Evolutionary conservation across 2,329 filamentous ascomycete genomes (phyloP).

Genomic region (Phaeoacremonium minimum): DNA sequence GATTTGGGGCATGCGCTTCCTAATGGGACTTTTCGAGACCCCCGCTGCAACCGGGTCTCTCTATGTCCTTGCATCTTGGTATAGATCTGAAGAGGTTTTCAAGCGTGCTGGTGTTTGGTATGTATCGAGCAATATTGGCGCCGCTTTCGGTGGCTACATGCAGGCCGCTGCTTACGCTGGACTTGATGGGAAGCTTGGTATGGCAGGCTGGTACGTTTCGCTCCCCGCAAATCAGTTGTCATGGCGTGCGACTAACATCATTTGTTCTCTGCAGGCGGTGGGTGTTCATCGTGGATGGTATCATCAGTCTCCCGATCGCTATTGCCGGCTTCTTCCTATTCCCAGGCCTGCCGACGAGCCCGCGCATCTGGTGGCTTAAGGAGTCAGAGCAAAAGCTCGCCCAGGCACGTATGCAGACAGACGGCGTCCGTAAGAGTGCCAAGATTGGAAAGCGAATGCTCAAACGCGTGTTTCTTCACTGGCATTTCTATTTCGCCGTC

Average conservation of each 20-base stretch:
- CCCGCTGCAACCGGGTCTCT: conserved; percentile 14
- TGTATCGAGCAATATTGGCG: conserved; percentile 37
- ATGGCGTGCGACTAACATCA: too few species aligned
- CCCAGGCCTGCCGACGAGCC: conserved; percentile 22
- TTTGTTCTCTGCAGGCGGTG: too few species aligned
- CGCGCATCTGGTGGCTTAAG: conserved; percentile 20
- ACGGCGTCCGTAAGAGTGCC: conserved; percentile 13
- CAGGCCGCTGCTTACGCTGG: too few species aligned
- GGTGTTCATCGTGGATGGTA: conserved; percentile 28
- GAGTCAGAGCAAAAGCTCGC: conserved; percentile 19
- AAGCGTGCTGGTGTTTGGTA: conserved; percentile 47
- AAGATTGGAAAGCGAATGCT: conserved; percentile 19
- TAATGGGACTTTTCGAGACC: conserved; percentile 16
- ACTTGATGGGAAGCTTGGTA: conserved; percentile 36
- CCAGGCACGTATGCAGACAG: conserved; percentile 19
- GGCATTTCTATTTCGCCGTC: conserved; percentile 20
- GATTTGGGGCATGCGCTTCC: conserved; percentile 18
- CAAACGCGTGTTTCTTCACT: conserved; percentile 17
- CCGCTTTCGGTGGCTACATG: conserved; percentile 42
- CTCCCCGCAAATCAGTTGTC: too few species aligned
- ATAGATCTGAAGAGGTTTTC: conserved; percentile 29
- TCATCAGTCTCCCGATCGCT: conserved; percentile 28
- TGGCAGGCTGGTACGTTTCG: conserved; percentile 32
- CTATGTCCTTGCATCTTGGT: conserved; percentile 27
- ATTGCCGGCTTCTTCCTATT: conserved; percentile 25